These are phyloP conservation scores for Piper longum DNA, from an alignment of 164 flowering plant species.

Conservation along the genomic window DNA sequence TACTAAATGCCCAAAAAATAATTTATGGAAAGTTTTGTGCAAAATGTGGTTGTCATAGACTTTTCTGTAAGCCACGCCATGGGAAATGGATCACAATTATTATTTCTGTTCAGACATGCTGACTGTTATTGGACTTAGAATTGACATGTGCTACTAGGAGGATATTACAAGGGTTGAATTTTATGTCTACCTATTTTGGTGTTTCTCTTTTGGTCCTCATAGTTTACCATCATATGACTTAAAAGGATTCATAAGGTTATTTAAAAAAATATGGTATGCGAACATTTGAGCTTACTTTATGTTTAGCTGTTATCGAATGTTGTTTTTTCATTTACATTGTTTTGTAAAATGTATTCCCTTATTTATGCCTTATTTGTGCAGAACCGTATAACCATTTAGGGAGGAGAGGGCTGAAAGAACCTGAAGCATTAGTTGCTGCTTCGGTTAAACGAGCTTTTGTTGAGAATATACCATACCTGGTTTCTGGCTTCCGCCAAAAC, in stretches of 20 bases:
- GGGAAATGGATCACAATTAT: too few relatives aligned
- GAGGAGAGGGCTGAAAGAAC: slow-evolving; percentile 88
- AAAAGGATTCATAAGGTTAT: too few relatives aligned
- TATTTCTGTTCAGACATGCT: background rate
- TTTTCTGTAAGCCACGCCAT: too few relatives aligned
- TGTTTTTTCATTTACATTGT: too few relatives aligned
- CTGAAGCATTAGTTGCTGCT: slow-evolving; percentile 84
- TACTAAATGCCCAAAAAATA: too few relatives aligned
- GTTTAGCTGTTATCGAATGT: too few relatives aligned
- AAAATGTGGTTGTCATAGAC: too few relatives aligned
- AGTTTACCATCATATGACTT: background rate
- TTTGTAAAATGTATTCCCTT: background rate
- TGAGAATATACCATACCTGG: slow-evolving; percentile 73
- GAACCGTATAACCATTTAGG: slow-evolving; percentile 74
- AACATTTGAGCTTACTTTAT: too few relatives aligned
- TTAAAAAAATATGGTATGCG: too few relatives aligned
- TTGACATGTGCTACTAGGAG: background rate
- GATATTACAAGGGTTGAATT: background rate
- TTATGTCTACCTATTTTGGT: background rate
- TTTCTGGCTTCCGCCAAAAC: slow-evolving; percentile 53
- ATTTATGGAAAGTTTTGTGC: too few relatives aligned
- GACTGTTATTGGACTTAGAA: background rate
- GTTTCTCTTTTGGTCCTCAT: background rate
- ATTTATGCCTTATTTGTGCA: slow-evolving; percentile 15
- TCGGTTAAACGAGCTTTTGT: slow-evolving; percentile 76